These are phyloP conservation scores for Pleodorina starrii DNA, from an alignment of 139 green algal genomes.

Conservation along the genomic window DNA sequence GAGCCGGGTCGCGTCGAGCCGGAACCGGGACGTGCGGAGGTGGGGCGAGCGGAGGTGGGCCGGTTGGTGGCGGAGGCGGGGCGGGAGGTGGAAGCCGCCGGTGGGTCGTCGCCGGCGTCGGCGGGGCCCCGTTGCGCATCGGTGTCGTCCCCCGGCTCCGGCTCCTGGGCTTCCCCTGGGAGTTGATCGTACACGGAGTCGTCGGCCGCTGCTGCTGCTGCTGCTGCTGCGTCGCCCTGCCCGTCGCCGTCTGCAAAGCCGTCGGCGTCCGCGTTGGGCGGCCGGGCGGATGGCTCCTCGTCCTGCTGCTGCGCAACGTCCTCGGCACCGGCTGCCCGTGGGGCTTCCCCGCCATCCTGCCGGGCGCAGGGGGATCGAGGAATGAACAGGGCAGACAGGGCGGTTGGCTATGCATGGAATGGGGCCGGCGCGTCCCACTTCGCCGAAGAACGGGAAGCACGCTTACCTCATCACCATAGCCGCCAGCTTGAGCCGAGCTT, in stretches of 20 bases:
- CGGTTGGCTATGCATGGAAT: not conserved
- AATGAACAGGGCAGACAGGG: too few relatives aligned
- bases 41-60: not conserved
- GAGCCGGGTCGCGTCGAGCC: slow-evolving; percentile 1
- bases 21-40: not conserved
- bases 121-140: not conserved
- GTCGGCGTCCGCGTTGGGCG: too few relatives aligned
- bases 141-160: not conserved
- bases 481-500: not conserved
- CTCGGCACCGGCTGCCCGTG: too few relatives aligned
- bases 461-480: not conserved
- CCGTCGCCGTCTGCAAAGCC: too few relatives aligned
- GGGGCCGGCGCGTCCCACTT: not conserved
- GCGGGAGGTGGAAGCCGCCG: slow-evolving; percentile 27
- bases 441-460: not conserved
- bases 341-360: too few relatives aligned
- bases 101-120: not conserved
- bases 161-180: not conserved
- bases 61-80: not conserved
- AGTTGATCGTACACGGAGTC: not conserved
- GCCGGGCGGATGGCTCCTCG: too few relatives aligned
- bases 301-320: too few relatives aligned
- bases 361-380: too few relatives aligned
- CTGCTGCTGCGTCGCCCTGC: too few relatives aligned
- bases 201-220: too few relatives aligned